Percentiles rank a stretch among this genome's conserved stretches.
These are phyloP conservation scores for Eucommia ulmoides DNA, from an alignment of 257 asterid species.

Conservation along the genomic window DNA sequence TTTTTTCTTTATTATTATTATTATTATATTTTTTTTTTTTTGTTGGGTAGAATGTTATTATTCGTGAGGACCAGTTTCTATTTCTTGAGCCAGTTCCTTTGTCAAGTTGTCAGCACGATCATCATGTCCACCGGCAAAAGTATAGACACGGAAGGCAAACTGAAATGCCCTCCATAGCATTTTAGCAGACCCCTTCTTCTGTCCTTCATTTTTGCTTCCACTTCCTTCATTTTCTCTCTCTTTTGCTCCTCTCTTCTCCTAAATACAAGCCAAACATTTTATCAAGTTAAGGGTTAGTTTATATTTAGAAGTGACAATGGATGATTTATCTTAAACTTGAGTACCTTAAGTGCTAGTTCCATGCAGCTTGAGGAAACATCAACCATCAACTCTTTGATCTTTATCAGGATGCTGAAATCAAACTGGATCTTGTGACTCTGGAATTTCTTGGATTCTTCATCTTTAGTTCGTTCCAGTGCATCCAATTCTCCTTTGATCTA, in stretches of 20 bases:
- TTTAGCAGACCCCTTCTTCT: conserved; percentile 40
- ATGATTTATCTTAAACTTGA: conserved; percentile 8
- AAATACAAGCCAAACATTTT: conserved; percentile 6
- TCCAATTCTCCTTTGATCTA: conserved; percentile 82
- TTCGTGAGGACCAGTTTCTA: conserved; percentile 39
- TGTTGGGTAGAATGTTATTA: conserved; percentile 3
- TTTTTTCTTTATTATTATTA: neutral
- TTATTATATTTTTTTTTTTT: too few species aligned
- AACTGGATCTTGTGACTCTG: conserved; percentile 62
- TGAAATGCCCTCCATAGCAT: conserved; percentile 83
- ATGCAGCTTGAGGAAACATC: conserved; percentile 77
- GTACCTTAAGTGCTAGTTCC: conserved; percentile 79
- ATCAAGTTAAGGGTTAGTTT: too few species aligned
- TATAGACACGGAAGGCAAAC: conserved; percentile 71
- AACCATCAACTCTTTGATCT: conserved; percentile 68
- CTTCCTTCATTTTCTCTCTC: conserved; percentile 18
- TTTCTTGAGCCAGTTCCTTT: conserved; percentile 65
- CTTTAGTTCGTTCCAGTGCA: conserved; percentile 62
- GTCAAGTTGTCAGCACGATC: conserved; percentile 78
- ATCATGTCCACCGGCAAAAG: conserved; percentile 86
- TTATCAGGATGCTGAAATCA: conserved; percentile 62
- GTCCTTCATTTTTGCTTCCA: conserved; percentile 17
- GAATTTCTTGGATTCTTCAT: conserved; percentile 66
- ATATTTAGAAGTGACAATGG: too few species aligned
- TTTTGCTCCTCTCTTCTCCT: conserved; percentile 46